These are phyloP conservation scores for Parietaria judaica DNA, from an alignment of 306 rosid genomes.

Conservation along the genomic window DNA sequence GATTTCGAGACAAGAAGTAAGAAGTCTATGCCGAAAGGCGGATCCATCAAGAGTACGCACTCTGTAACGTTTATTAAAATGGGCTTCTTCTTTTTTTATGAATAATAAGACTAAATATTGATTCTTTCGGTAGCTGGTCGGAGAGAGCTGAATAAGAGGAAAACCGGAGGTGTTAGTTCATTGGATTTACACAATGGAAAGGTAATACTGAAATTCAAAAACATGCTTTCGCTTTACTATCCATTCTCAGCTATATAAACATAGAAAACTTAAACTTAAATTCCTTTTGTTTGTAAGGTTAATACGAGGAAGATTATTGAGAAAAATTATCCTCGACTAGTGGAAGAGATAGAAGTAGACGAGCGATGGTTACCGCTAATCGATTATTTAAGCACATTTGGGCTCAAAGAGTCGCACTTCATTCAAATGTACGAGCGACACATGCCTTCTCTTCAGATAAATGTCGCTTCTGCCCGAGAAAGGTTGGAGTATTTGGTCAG, in stretches of 20 bases:
- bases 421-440: slow-evolving; percentile 88
- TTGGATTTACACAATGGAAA: slow-evolving; percentile 32
- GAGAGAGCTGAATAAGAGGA: slow-evolving; percentile 27
- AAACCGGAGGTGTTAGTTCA: slow-evolving; percentile 27
- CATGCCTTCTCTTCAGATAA: slow-evolving; percentile 86
- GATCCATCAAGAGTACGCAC: slow-evolving; percentile 4
- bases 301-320: slow-evolving; percentile 35
- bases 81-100: slow-evolving; percentile 11
- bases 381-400: slow-evolving; percentile 81
- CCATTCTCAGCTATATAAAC: slow-evolving; percentile 11
- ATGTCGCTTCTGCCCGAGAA: slow-evolving; percentile 71
- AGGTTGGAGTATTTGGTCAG: slow-evolving; percentile 81
- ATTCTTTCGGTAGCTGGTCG: slow-evolving; percentile 20
- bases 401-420: slow-evolving; percentile 87
- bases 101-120: too few relatives aligned
- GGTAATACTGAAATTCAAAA: slow-evolving; percentile 32
- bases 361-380: slow-evolving; percentile 82
- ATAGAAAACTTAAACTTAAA: slow-evolving; percentile 5
- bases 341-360: slow-evolving; percentile 65
- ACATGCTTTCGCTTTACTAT: slow-evolving; percentile 17
- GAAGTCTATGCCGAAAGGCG: slow-evolving; percentile 33
- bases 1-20: slow-evolving; percentile 35
- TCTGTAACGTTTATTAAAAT: slow-evolving; percentile 19
- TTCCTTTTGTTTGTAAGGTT: slow-evolving; percentile 39
- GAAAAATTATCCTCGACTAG: slow-evolving; percentile 54